Evolutionary conservation across 345 rosid genomes (phyloP).

Genomic region (Rhodamnia rubescens): DNA sequence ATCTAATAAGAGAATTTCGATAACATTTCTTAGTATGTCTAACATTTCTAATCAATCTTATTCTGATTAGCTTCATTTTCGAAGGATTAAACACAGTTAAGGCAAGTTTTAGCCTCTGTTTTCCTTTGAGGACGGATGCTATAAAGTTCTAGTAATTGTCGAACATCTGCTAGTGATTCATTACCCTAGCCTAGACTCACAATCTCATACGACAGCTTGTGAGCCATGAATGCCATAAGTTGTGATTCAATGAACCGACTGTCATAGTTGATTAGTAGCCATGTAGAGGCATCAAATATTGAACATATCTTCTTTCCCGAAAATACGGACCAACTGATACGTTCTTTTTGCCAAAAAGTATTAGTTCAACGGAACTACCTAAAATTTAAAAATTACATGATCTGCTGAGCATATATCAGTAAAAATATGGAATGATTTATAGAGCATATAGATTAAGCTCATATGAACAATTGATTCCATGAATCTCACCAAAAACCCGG

Average conservation of each 20-base stretch:
- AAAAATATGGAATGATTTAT: not conserved
- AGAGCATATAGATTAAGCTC: not conserved
- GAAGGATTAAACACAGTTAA: not conserved
- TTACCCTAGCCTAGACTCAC: not conserved
- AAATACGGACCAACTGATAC: not conserved
- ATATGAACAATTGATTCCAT: not conserved
- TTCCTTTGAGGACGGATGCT: not conserved
- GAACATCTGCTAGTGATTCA: too few species aligned
- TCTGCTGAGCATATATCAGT: not conserved
- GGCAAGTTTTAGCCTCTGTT: not conserved
- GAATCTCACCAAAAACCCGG: not conserved
- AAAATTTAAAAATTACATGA: not conserved
- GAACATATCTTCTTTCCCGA: not conserved
- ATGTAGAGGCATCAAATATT: not conserved
- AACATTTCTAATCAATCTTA: not conserved
- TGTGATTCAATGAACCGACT: not conserved
- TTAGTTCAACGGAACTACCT: too few species aligned
- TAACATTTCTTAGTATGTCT: not conserved
- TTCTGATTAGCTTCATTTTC: not conserved
- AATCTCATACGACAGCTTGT: not conserved
- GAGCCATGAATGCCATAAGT: not conserved
- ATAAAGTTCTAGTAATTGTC: not conserved
- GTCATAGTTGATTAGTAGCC: not conserved
- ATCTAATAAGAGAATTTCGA: not conserved
- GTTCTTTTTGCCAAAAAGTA: not conserved